Evolutionary conservation across 164 flowering plant species (phyloP).

Genomic region (Chloranthus sessilifolius): DNA sequence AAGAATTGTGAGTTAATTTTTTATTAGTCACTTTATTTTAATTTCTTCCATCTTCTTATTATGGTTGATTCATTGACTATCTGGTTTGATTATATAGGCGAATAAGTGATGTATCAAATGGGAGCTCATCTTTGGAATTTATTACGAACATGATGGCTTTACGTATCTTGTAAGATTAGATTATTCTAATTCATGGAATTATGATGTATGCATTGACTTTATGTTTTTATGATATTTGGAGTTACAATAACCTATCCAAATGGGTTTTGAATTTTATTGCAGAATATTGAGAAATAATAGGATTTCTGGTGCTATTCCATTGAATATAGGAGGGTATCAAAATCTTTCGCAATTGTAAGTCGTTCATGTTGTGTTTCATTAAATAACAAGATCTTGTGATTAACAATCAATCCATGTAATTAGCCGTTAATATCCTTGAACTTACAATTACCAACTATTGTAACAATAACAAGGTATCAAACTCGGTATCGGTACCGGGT

Average conservation of each 20-base stretch:
- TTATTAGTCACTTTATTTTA: not conserved
- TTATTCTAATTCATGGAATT: no score
- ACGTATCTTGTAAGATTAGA: conserved; percentile 24
- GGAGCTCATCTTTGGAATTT: conserved; percentile 49
- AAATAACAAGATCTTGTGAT: no score
- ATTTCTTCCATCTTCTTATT: not conserved
- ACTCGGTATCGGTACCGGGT: no score
- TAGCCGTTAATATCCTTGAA: no score
- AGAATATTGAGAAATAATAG: conserved; percentile 62
- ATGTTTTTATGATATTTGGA: no score
- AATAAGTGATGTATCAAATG: conserved; percentile 60
- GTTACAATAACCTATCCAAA: no score
- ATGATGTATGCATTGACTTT: no score
- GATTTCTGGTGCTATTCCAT: conserved; percentile 56
- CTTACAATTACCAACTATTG: no score
- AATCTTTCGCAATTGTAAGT: conserved; percentile 51
- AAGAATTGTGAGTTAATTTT: conserved; percentile 51
- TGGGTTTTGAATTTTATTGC: conserved; percentile 13
- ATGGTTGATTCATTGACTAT: conserved; percentile 7
- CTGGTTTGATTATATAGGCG: conserved; percentile 35
- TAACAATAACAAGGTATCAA: no score
- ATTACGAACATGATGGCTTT: conserved; percentile 29
- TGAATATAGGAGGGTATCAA: conserved; percentile 39
- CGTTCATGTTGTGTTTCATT: no score
- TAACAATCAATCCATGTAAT: no score